Evolutionary conservation across 176 grass and related monocot species (phyloP), one percentile per base, ranked within the genome.

Genomic region (Bolboschoenus planiculmis): DNA sequence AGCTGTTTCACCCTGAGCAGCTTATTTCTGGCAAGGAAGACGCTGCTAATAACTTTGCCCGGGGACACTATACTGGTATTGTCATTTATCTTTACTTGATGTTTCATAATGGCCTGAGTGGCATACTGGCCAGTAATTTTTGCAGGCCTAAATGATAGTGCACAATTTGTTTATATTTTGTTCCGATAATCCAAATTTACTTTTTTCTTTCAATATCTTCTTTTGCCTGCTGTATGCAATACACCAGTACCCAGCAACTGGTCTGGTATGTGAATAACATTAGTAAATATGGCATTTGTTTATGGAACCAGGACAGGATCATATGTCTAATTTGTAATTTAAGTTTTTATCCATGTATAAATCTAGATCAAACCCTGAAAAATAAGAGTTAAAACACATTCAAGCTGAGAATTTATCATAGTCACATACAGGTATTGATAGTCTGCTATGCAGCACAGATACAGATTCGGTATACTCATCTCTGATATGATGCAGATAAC

Each of bases 1-100:
- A 91, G 36, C 85, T 94, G 65, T 94, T 94, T 88, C 92, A 94
- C 47, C 89, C 92, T 4, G 87, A 94, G 87, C 92, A 94, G 85
- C 92, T 94, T 86, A 94, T 94, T 79, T 94, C 92, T 74, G 78
- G 91, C 64, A 94, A 94, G 36, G 92, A 94, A 84, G 92, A 94
- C 66, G 92, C 92, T 1, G 92, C 89, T 20, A 94, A 94, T 83
- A 94, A 94, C 85, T 94, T 94, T 50, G 92, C 92, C 60, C 89
- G 89, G 47, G 92, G 92, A 81, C 92, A 94, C 81, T 94, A 94
- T 42, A 94, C 92, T 85, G 92, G 92, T 91, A 31, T 8, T 64
- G 24, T 55, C 44, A 82, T 44, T 14, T 66, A 26, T 59, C 23
- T 84, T 58, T 26, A 43, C 54, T 43, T 35, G 33, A 39, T 80